Conservation (phyloP, 2,329 filamentous ascomycete genomes). For the Blastomyces parvus region DNA sequence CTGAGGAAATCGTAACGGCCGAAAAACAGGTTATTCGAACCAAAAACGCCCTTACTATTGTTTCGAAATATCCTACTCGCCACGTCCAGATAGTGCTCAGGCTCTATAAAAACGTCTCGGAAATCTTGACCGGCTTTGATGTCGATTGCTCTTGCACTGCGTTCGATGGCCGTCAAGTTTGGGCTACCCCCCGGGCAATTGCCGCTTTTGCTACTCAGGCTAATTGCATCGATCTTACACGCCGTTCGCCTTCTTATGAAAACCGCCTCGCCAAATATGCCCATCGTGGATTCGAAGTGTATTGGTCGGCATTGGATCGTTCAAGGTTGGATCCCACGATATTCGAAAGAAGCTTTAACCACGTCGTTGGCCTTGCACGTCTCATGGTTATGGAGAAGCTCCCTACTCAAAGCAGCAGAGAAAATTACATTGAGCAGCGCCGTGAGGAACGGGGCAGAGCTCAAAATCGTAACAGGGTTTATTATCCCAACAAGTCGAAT, state of each 20-base stretch:
- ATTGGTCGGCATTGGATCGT: constrained; percentile 66
- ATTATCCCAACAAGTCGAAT: constrained; percentile 47
- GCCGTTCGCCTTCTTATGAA: constrained; percentile 78
- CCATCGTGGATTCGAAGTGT: constrained; percentile 73
- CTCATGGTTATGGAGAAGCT: constrained; percentile 71
- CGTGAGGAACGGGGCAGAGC: constrained; percentile 65
- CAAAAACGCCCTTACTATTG: constrained; percentile 80
- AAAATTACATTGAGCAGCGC: constrained; percentile 60
- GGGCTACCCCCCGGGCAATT: constrained; percentile 64
- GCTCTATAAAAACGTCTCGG: constrained; percentile 72
- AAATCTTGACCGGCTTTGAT: constrained; percentile 81
- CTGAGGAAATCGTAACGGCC: neutral
- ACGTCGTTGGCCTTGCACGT: constrained; percentile 67
- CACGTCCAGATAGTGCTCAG: constrained; percentile 81
- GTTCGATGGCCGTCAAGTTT: constrained; percentile 73
- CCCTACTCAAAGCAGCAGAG: constrained; percentile 58
- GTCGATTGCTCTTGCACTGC: constrained; percentile 76
- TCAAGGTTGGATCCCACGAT: constrained; percentile 75
- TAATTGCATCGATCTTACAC: constrained; percentile 68
- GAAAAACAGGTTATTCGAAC: constrained; percentile 56
- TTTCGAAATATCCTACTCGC: constrained; percentile 70
- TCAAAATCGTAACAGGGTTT: constrained; percentile 39
- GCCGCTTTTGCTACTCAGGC: constrained; percentile 71
- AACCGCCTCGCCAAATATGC: constrained; percentile 80
- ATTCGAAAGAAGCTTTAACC: constrained; percentile 68